phyloP scores from a whole-genome alignment of 129 eudicot genomes.

The Smallanthus sonchifolius region DNA sequence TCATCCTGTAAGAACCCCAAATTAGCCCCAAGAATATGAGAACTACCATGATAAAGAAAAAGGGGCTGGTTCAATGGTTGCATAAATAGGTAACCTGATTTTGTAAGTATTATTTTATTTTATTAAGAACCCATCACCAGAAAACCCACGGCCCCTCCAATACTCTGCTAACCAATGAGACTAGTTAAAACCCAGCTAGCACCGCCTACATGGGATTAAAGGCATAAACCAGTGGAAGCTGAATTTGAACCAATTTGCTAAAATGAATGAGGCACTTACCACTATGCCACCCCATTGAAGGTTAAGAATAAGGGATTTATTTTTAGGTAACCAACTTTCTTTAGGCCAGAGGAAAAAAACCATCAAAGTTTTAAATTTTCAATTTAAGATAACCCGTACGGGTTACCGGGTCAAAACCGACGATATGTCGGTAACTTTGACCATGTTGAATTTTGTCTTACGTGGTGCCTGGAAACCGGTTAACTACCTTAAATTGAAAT shows the following conservation, averaged over 20 bases:
- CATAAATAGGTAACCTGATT: not conserved
- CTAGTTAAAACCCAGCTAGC: too few species aligned
- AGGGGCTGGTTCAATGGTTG: not conserved
- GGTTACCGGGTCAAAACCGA: not conserved
- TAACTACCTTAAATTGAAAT: not conserved
- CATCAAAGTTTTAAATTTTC: not conserved
- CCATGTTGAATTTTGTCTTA: not conserved
- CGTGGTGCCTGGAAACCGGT: not conserved
- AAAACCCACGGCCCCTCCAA: too few species aligned
- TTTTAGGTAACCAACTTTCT: not conserved
- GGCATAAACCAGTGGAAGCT: too few species aligned
- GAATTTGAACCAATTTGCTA: too few species aligned
- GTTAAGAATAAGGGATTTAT: too few species aligned
- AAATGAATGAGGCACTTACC: too few species aligned
- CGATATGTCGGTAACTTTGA: not conserved
- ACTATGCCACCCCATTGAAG: too few species aligned
- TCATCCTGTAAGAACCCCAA: constrained; percentile 47
- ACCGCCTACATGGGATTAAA: too few species aligned
- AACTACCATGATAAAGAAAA: not conserved
- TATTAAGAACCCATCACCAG: too few species aligned
- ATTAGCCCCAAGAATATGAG: constrained; percentile 11
- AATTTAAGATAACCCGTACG: not conserved
- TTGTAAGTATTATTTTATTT: not conserved
- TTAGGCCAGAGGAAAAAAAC: not conserved
- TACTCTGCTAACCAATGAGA: too few species aligned